These are phyloP conservation scores for Clathrospora elynae DNA, from an alignment of 2,329 filamentous ascomycete species.

Conservation along the genomic window DNA sequence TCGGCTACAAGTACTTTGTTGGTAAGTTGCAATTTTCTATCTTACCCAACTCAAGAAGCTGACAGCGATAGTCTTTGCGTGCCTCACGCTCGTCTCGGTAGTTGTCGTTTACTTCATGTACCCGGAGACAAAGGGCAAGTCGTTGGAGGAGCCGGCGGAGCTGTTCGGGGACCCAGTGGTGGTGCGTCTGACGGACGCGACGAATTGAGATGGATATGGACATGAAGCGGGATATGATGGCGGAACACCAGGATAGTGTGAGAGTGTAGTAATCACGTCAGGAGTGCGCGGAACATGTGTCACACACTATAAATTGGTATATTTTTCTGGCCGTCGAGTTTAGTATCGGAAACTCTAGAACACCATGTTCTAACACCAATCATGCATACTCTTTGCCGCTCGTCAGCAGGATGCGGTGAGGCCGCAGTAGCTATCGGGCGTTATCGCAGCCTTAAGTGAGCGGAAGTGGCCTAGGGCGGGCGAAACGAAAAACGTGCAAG, in stretches of 20 bases:
- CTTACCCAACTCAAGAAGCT: constrained; percentile 11
- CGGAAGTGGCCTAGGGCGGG: constrained; percentile 21
- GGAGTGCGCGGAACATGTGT: too few relatives aligned
- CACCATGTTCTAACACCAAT: constrained; percentile 9
- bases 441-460: constrained; percentile 8
- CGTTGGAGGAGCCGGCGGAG: constrained; percentile 68
- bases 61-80: constrained; percentile 39
- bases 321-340: too few relatives aligned
- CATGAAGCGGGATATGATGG: constrained; percentile 23
- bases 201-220: constrained; percentile 24
- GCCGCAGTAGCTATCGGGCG: constrained; percentile 8
- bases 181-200: constrained; percentile 30
- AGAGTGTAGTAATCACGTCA: constrained; percentile 3
- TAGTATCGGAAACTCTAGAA: too few relatives aligned
- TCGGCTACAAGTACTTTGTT: constrained; percentile 34
- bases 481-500: constrained; percentile 24
- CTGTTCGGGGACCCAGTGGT: constrained; percentile 55
- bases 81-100: constrained; percentile 40
- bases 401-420: constrained; percentile 15
- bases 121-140: constrained; percentile 59
- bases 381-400: constrained; percentile 4
- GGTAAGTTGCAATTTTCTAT: constrained; percentile 15
- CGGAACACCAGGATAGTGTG: constrained; percentile 13
- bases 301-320: too few relatives aligned
- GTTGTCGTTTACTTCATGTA: constrained; percentile 60